Evolutionary conservation across 805 yeast genomes (phyloP).

Genomic region (Phaffomyces thermotolerans): DNA sequence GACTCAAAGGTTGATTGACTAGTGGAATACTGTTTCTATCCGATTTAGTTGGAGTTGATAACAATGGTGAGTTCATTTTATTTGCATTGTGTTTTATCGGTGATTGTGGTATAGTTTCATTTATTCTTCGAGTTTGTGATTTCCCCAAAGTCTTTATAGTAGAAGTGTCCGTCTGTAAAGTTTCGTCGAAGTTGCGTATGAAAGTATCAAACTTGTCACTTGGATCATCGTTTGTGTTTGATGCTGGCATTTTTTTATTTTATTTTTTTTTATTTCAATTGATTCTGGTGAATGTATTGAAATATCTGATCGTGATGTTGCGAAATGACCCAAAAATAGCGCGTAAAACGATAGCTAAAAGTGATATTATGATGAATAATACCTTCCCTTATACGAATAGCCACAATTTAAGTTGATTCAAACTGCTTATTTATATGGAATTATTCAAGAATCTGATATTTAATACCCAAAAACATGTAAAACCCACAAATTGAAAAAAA

Average conservation of each 20-base stretch:
- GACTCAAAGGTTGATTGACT: slow-evolving; percentile 18
- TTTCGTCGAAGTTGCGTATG: slow-evolving; percentile 28
- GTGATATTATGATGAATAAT: too few species aligned
- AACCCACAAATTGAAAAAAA: too few species aligned
- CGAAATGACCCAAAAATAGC: not conserved
- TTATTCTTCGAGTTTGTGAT: not conserved
- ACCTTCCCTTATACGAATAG: too few species aligned
- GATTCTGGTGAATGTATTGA: too few species aligned
- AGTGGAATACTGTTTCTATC: slow-evolving; percentile 18
- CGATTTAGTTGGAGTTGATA: slow-evolving; percentile 23
- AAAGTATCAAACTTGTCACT: slow-evolving; percentile 29
- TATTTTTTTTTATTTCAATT: too few species aligned
- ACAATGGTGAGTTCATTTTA: slow-evolving; percentile 13
- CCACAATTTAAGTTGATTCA: too few species aligned
- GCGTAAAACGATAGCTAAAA: not conserved
- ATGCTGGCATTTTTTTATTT: not conserved
- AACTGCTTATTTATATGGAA: too few species aligned
- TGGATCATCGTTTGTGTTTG: not conserved
- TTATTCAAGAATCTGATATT: too few species aligned
- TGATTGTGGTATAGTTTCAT: slow-evolving; percentile 1
- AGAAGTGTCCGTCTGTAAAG: slow-evolving; percentile 30
- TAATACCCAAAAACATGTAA: too few species aligned
- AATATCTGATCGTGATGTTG: too few species aligned
- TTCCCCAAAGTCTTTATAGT: slow-evolving; percentile 21
- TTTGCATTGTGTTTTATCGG: slow-evolving; percentile 1